Base-by-base conservation (phyloP, 176 grass and related monocot genomes). In the Zizania latifolia region DNA sequence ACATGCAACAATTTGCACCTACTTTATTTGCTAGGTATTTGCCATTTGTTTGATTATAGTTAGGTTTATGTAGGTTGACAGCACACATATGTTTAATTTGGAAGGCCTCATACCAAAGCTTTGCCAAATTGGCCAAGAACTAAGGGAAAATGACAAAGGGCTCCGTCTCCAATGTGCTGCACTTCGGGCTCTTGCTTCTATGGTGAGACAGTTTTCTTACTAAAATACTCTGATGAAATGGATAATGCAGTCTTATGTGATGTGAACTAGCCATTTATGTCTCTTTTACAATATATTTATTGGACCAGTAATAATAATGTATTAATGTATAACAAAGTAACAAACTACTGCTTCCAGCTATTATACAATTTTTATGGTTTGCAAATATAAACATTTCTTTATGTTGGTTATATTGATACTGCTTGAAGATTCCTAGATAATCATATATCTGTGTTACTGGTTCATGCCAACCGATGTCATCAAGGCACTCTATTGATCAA, bases 71-170 rank as follows among this genome's bases (percentile, higher is more conserved):
- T 88, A 99, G 95, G 95, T 94, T 78, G 89, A 92, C 33, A 92
- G 87, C 54, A 87, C 95, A 39, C 90, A 99, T 74, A 99, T 99
- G 95, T 94, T 90, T 83, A 92, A 88, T 71, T 62, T 99, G 65
- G 95, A 99, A 92, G 89, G 95, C 29, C 67, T 99, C 6, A 92
- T 92, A 76, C 84, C 95, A 58, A 99, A 92, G 70, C 89, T 99
- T 83, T 99, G 95, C 79, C 77, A 90, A 79, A 86, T 99, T 82
- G 87, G 84, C 82, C 84, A 88, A 74, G 75, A 89, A 62, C 72
- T 80, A 75, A 89, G 88, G 77, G 83, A 84, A 85, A 86, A 91
- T 89, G 77, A 90, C 54, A 84, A 78, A 77, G 91, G 78, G 60
- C 72, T 99, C 21, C 58, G 65, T 41, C 83, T 94, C 50, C 82